Base-by-base conservation (phyloP, 371 early-diverging fungal genomes). In the Blakeslea trispora region DNA sequence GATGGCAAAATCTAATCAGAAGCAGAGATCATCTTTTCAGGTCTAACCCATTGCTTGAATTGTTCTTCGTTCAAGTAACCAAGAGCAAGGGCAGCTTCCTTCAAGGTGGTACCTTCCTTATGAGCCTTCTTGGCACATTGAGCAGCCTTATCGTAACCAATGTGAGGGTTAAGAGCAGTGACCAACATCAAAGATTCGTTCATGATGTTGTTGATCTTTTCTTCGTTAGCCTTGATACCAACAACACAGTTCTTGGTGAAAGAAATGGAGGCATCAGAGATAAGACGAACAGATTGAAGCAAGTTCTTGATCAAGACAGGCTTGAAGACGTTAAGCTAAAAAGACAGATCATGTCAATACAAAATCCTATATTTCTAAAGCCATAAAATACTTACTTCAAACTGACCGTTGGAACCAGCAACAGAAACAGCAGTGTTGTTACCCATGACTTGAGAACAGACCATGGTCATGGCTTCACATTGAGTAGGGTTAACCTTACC, bases 401-500 rank as follows among this genome's bases (percentile, higher is more conserved):
- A 92, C 69, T 94, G 95, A 32, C 95, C 95, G 54, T 92, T 87
- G 45, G 88, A 77, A 14, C 95, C 95, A 54, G 88, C 91, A 50
- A 94, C 63, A 32, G 92, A 79, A 34, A 93, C 79, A 14, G 94
- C 83, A 11, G 86, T 83, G 69, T 92, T 79, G 83, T 94, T 94
- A 43, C 94, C 93, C 75, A 94, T 86, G 19, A 92, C 91, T 60
- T 94, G 94, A 21, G 94, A 84, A 66, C 94, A 93, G 32, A 93
- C 90, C 94, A 94, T 94, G 34, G 94, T 94, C 86, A 94, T 83
- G 32, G 94, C 91, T 74, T 94, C 94, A 75, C 92, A 92, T 73
- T 94, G 94, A 13, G 94, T 94, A 50, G 94, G 94, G 69, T 94
- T 94, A 44, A 93, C 92, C 77, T 94, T 94, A 58, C 94, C 94